Base-by-base conservation (phyloP, 2,329 filamentous ascomycete species). In the Tolypocladium nubicola region DNA sequence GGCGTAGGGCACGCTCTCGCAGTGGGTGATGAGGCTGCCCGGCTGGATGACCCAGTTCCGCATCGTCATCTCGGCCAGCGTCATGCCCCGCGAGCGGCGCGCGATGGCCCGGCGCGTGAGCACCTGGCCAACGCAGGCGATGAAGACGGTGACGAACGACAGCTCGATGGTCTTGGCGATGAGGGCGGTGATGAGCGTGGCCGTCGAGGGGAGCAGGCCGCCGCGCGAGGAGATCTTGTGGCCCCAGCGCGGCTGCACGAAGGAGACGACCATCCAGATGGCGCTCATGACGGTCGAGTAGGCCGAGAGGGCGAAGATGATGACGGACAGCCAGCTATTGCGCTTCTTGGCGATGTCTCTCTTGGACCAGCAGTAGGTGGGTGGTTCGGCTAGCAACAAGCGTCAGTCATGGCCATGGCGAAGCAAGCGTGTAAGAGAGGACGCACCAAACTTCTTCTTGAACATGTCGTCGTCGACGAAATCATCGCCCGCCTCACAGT, bases 81-180 rank as follows among this genome's bases (percentile, higher is more conserved):
- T 89, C 58, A 92, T 80, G 2, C 89, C 89, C 3, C 75, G 73
- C 0, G 83, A 80, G 10, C 78, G 74, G 56, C 78, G 80, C 30
- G 79, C 78, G 57, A 89, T 80, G 0, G 88, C 86, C 56, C 86
- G 75, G 23, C 87, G 78, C n/a, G 83, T 90, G 19, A 93, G 71
- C 0, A 88, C 80, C 67, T 94, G 89, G 0, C 89, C 89, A 0
- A 92, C 68, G 56, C 88, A 88, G 0, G 86, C 81, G 1, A 92
- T 86, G 59, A 90, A 88, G 0, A 89, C 84, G 0, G 88, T 90
- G 4, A 90, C 87, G 65, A 91, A 93, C 0, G 86, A 84, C 61
- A 92, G 67, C 70, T 93, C 89, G 53, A 92, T 89, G 0, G 86
- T 81, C 70, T 92, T 93, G 9, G 89, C 87, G 40, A 90, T 73